Conservation (phyloP, 1,284 basidiomycete species). For the Coniferiporia weirii region DNA sequence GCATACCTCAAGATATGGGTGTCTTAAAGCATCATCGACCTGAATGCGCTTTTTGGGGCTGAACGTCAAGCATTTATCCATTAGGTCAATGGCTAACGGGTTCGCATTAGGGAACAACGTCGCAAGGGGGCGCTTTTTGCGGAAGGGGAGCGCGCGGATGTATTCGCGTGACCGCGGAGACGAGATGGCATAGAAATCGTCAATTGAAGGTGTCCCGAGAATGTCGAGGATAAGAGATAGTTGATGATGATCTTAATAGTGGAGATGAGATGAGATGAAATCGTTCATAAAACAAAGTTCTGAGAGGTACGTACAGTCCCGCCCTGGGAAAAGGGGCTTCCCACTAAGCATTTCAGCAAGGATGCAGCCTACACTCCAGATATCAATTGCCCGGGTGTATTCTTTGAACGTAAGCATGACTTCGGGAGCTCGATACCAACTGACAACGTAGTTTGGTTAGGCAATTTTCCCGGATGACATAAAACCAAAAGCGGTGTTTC, state of each 20-base stretch:
- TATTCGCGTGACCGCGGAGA: conserved; percentile 85
- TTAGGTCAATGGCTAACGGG: conserved; percentile 83
- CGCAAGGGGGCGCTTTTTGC: conserved; percentile 77
- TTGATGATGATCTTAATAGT: conserved; percentile 77
- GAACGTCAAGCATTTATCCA: conserved; percentile 89
- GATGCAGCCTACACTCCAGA: conserved; percentile 93
- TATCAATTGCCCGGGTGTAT: conserved; percentile 89
- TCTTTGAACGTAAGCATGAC: conserved; percentile 96
- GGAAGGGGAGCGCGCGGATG: conserved; percentile 88
- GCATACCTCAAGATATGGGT: conserved; percentile 83
- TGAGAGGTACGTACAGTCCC: conserved; percentile 54
- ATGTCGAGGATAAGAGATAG: conserved; percentile 84
- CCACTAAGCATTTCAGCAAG: conserved; percentile 92
- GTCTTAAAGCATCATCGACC: conserved; percentile 84
- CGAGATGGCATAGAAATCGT: conserved; percentile 91
- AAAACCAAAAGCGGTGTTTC: neutral
- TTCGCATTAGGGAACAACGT: conserved; percentile 79
- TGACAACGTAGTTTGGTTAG: conserved; percentile 23
- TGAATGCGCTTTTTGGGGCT: conserved; percentile 88
- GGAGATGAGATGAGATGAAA: neutral
- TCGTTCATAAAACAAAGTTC: conserved; percentile 7
- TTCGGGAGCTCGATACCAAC: conserved; percentile 93
- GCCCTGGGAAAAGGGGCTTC: conserved; percentile 85
- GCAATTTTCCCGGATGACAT: neutral
- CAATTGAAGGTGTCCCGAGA: conserved; percentile 83